Evolutionary conservation across 1,284 basidiomycete species (phyloP).

Genomic region (Rhodotorula sp.): DNA sequence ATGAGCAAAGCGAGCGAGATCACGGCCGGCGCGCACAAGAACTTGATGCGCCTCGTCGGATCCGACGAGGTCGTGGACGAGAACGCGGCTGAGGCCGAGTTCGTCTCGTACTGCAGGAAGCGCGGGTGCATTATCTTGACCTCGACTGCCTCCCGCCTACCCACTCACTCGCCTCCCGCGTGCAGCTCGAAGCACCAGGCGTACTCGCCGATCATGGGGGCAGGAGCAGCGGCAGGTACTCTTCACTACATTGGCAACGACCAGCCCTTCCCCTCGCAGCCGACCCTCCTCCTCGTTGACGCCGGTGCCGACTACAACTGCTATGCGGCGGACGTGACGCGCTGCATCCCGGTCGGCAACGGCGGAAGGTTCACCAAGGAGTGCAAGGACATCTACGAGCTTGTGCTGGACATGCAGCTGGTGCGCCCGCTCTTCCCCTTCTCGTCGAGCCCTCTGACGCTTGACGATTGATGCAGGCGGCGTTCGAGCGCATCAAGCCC

Average conservation of each 20-base stretch:
- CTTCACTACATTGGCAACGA: slow-evolving; percentile 70
- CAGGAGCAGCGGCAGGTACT: slow-evolving; percentile 77
- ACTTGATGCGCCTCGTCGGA: slow-evolving; percentile 64
- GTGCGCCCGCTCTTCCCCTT: slow-evolving; percentile 52
- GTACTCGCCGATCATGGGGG: slow-evolving; percentile 85
- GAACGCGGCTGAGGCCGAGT: slow-evolving; percentile 85
- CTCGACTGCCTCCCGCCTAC: background rate
- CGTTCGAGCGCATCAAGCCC: slow-evolving; percentile 68
- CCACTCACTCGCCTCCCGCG: background rate
- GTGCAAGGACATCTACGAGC: slow-evolving; percentile 74
- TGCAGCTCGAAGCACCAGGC: slow-evolving; percentile 77
- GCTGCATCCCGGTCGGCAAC: slow-evolving; percentile 65
- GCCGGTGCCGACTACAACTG: slow-evolving; percentile 86
- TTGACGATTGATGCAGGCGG: slow-evolving; percentile 55
- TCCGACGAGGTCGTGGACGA: slow-evolving; percentile 86
- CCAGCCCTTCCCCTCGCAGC: slow-evolving; percentile 49
- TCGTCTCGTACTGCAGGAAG: slow-evolving; percentile 79
- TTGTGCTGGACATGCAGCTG: slow-evolving; percentile 85
- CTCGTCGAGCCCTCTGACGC: background rate
- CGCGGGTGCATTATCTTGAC: slow-evolving; percentile 64
- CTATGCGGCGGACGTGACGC: slow-evolving; percentile 71
- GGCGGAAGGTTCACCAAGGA: slow-evolving; percentile 79
- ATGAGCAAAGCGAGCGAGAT: slow-evolving; percentile 72
- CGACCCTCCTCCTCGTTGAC: slow-evolving; percentile 71
- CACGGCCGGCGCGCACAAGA: slow-evolving; percentile 81